Percentiles rank a stretch among this genome's conserved stretches.
phyloP scores from a whole-genome alignment of 2,329 filamentous ascomycete species.

The Aspergillus pseudonomiae region DNA sequence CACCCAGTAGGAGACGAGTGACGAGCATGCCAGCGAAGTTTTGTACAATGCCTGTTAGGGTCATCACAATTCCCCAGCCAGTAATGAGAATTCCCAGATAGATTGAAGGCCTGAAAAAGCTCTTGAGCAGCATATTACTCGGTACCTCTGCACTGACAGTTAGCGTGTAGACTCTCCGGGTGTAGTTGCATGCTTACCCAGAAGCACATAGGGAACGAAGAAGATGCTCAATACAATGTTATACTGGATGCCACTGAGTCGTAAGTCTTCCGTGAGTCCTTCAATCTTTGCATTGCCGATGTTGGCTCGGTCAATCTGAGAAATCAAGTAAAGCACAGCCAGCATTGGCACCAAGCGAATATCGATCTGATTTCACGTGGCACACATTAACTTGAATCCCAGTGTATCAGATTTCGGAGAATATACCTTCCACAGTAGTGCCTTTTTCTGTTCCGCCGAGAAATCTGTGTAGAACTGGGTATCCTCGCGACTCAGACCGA shows the following conservation, averaged over 20 bases:
- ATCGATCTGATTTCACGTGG: constrained; percentile 13
- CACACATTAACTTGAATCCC: no score
- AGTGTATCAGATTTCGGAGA: no score
- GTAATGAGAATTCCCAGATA: constrained; percentile 32
- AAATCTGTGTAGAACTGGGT: constrained; percentile 35
- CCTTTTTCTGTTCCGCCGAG: constrained; percentile 26
- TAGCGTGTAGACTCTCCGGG: background rate
- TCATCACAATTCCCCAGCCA: constrained; percentile 52
- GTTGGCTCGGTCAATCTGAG: constrained; percentile 33
- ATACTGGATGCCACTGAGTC: constrained; percentile 26
- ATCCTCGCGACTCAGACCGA: constrained; percentile 31
- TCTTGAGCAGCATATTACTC: constrained; percentile 25
- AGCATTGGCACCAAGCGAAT: constrained; percentile 22
- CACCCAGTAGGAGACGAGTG: constrained; percentile 50
- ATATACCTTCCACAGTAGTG: constrained; percentile 19
- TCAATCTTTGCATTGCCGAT: constrained; percentile 35
- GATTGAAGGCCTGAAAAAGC: constrained; percentile 27
- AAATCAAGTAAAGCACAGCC: constrained; percentile 26
- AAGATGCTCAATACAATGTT: constrained; percentile 22
- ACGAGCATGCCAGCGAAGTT: constrained; percentile 50
- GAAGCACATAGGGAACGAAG: constrained; percentile 14
- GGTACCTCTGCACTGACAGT: constrained; percentile 16
- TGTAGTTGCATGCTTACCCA: constrained; percentile 8
- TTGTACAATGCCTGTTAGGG: constrained; percentile 52
- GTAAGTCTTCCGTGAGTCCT: constrained; percentile 22